Evolutionary conservation across 345 rosid genomes (phyloP).

Genomic region (Brassica napus): DNA sequence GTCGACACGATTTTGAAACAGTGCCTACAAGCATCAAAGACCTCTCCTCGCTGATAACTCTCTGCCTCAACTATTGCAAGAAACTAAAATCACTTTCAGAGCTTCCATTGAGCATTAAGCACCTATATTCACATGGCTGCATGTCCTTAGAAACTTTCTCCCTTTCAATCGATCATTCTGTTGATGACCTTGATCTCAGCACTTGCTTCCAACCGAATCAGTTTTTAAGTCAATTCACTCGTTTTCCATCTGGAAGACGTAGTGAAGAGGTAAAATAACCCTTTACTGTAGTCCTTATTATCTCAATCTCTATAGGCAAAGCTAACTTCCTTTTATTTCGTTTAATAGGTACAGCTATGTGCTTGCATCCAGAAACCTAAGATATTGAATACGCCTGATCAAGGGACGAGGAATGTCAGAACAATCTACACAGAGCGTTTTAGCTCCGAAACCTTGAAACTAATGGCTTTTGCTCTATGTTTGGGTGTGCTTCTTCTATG

Average conservation of each 20-base stretch:
- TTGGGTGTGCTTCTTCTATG: background rate
- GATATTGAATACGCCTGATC: background rate
- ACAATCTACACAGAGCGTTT: background rate
- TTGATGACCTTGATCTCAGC: background rate
- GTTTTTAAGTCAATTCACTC: background rate
- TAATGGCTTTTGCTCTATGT: background rate
- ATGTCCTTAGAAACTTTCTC: background rate
- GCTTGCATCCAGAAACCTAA: background rate
- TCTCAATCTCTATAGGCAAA: background rate
- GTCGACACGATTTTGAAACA: background rate
- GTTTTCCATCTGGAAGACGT: background rate
- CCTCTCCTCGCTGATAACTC: background rate
- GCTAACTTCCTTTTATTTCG: background rate
- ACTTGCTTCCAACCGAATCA: background rate
- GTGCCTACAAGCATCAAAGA: background rate
- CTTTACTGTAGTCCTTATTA: background rate
- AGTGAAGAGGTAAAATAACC: background rate
- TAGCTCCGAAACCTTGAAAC: background rate
- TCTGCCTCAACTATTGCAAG: background rate
- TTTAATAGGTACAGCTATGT: background rate
- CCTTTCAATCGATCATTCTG: background rate
- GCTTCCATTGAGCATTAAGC: background rate
- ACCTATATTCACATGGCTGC: background rate
- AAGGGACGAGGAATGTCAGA: background rate
- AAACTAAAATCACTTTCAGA: background rate